phyloP scores from a whole-genome alignment of 1,284 basidiomycete genomes.

The Cystobasidiaceae sp. region DNA sequence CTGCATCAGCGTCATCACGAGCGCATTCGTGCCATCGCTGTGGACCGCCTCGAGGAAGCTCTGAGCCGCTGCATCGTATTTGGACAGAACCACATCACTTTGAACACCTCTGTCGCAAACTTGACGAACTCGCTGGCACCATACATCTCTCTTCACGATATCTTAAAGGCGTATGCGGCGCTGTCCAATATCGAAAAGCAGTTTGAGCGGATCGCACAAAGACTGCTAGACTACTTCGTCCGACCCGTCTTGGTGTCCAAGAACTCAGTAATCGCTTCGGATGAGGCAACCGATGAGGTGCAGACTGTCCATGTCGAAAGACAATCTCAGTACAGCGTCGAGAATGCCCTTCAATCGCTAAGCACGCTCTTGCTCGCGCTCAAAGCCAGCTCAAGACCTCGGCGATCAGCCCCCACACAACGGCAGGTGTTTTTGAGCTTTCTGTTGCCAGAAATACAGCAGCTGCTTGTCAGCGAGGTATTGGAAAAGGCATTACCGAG shows the following conservation, averaged over 20 bases:
- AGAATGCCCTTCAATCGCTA: neutral
- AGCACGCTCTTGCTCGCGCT: neutral
- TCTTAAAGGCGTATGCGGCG: neutral
- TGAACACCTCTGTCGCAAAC: neutral
- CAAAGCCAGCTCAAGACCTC: neutral
- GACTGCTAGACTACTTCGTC: neutral
- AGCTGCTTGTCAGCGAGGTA: neutral
- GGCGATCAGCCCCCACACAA: neutral
- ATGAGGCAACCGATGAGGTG: neutral
- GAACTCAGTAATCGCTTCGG: neutral
- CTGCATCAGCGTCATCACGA: neutral
- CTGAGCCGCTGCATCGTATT: neutral
- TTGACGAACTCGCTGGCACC: neutral
- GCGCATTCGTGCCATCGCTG: neutral
- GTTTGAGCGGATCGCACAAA: neutral
- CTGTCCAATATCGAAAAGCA: conserved; percentile 1
- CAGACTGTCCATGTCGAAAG: neutral
- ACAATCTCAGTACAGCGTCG: neutral
- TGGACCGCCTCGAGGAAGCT: conserved; percentile 19
- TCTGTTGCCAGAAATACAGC: conserved; percentile 9
- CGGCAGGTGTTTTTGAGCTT: neutral
- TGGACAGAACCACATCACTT: neutral
- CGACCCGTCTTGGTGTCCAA: neutral
- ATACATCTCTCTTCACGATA: neutral
- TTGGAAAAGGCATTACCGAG: neutral